phyloP scores from a whole-genome alignment of 305 asterid species.

The Ajuga reptans region DNA sequence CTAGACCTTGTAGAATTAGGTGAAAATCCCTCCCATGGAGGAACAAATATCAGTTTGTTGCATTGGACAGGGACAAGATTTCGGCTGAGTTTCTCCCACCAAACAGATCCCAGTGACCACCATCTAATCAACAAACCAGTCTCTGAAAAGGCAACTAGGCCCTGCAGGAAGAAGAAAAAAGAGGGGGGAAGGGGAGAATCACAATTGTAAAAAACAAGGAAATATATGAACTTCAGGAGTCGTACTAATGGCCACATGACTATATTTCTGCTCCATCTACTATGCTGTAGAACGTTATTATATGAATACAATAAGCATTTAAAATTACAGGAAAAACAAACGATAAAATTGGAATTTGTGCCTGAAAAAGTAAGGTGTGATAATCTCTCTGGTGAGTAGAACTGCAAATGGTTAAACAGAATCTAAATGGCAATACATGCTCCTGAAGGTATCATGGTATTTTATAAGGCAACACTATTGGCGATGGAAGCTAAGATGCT shows the following conservation, averaged over 20 bases:
- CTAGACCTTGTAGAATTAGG: conserved; percentile 79
- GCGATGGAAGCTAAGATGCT: background rate
- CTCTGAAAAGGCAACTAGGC: conserved; percentile 90
- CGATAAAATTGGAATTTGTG: background rate
- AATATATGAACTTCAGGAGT: background rate
- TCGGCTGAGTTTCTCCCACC: conserved; percentile 97
- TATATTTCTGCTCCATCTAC: background rate
- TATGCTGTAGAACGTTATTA: background rate
- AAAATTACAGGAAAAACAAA: background rate
- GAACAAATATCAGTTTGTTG: conserved; percentile 83
- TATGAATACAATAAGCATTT: background rate
- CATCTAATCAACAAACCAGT: conserved; percentile 86
- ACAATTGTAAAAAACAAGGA: background rate
- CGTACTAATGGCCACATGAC: background rate
- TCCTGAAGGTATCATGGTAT: background rate
- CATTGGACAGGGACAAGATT: conserved; percentile 81
- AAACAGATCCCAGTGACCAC: conserved; percentile 92
- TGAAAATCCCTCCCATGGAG: conserved; percentile 95
- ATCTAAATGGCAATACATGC: background rate
- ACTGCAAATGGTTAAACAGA: background rate
- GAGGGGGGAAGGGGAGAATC: background rate
- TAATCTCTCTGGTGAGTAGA: background rate
- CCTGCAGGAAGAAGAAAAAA: conserved; percentile 41
- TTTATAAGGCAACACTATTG: background rate
- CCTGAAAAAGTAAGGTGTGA: background rate